A percentile compares a stretch with the other conserved stretches of the same genome.
These are phyloP conservation scores for Kodamaea kaohsiungensis DNA, from an alignment of 805 yeast genomes.

Conservation along the genomic window DNA sequence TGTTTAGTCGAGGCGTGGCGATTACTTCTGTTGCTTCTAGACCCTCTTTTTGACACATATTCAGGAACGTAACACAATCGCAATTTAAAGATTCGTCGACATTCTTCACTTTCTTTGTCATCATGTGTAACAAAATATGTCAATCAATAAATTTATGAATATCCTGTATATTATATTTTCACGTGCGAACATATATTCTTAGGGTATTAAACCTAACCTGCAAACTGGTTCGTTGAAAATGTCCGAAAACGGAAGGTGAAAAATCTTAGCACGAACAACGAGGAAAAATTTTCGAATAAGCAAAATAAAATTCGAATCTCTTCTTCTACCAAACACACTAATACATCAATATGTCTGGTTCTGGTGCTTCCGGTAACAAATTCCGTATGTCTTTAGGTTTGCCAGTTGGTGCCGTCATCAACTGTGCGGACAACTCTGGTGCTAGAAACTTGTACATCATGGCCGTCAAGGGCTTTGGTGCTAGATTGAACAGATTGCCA, in stretches of 20 bases:
- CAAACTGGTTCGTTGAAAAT: no score
- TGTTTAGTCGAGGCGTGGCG: background rate
- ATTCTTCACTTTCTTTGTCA: no score
- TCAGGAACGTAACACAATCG: background rate
- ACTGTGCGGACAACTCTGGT: slow-evolving; percentile 99
- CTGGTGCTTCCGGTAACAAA: slow-evolving; percentile 99
- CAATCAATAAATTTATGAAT: no score
- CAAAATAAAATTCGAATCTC: background rate
- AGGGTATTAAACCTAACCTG: no score
- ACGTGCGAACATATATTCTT: no score
- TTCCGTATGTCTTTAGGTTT: slow-evolving; percentile 99
- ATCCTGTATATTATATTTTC: no score
- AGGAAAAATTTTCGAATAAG: slow-evolving; percentile 23
- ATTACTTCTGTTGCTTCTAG: background rate
- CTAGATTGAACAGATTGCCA: slow-evolving; percentile 99
- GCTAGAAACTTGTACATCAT: slow-evolving; percentile 98
- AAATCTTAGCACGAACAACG: background rate
- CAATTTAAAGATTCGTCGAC: background rate
- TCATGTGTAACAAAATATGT: no score
- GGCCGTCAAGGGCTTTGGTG: slow-evolving; percentile 99
- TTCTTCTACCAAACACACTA: slow-evolving; percentile 25
- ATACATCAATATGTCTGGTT: slow-evolving; percentile 66
- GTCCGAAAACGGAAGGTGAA: background rate
- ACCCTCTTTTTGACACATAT: background rate
- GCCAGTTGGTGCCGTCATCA: slow-evolving; percentile 99